Conservation (phyloP, 2,329 filamentous ascomycete species). For the Myriosclerotinia duriaeana region DNA sequence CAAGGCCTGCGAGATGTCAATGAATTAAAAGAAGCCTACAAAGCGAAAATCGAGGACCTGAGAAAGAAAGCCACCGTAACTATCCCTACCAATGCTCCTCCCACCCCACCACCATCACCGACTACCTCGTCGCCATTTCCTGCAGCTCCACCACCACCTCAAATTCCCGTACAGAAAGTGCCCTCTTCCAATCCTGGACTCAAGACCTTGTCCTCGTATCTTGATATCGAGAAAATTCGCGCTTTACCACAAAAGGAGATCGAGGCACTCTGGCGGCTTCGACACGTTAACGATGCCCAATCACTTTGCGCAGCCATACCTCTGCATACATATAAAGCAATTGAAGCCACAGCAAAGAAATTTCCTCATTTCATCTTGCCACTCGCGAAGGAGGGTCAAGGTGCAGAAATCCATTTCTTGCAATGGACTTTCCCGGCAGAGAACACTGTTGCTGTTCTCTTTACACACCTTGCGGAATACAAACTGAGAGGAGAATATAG, state of each 20-base stretch:
- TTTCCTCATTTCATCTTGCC: slow-evolving; percentile 92
- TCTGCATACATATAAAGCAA: slow-evolving; percentile 67
- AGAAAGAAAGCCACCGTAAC: slow-evolving; percentile 64
- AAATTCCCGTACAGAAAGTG: slow-evolving; percentile 35
- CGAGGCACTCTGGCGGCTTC: slow-evolving; percentile 83
- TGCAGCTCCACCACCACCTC: slow-evolving; percentile 40
- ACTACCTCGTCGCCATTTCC: slow-evolving; percentile 40
- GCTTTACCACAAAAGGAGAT: slow-evolving; percentile 77
- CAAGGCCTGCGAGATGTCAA: slow-evolving; percentile 69
- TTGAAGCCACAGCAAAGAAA: slow-evolving; percentile 67
- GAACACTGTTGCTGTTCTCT: slow-evolving; percentile 73
- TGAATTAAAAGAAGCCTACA: slow-evolving; percentile 77
- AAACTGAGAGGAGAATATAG: slow-evolving; percentile 88
- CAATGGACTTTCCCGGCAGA: slow-evolving; percentile 89
- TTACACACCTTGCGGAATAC: slow-evolving; percentile 91
- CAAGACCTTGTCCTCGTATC: slow-evolving; percentile 64
- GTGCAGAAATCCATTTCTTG: slow-evolving; percentile 91
- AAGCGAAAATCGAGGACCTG: slow-evolving; percentile 74
- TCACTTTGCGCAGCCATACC: slow-evolving; percentile 85
- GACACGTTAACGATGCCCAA: slow-evolving; percentile 69
- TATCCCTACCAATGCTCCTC: slow-evolving; percentile 39
- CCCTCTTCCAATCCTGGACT: slow-evolving; percentile 40
- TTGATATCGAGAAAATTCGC: slow-evolving; percentile 78
- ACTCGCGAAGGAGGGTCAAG: slow-evolving; percentile 65
- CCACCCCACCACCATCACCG: slow-evolving; percentile 38